Conservation (phyloP, 1,139 yeast genomes). For the Taphrina flavorubra region DNA sequence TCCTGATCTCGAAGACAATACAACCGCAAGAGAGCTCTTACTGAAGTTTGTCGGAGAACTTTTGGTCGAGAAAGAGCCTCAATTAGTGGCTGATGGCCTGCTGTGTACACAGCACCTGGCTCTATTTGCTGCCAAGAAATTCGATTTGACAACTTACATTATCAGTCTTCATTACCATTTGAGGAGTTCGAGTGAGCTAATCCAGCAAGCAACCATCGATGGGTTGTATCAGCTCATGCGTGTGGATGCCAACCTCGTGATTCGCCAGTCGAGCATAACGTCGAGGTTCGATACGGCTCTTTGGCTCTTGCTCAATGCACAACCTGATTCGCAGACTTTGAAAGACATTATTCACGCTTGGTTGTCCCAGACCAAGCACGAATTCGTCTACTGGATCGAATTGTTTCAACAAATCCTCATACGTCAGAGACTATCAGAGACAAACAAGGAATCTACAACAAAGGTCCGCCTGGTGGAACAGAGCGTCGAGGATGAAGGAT, state of each 20-base stretch:
- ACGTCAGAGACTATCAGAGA: constrained; percentile 48
- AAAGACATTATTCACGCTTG: constrained; percentile 40
- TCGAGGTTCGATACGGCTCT: constrained; percentile 49
- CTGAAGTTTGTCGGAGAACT: constrained; percentile 46
- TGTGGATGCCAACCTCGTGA: constrained; percentile 49
- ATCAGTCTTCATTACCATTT: constrained; percentile 48
- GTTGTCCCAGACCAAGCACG: constrained; percentile 36
- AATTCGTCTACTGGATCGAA: constrained; percentile 51
- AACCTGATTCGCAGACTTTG: constrained; percentile 46
- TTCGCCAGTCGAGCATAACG: constrained; percentile 36
- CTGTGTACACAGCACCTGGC: constrained; percentile 50
- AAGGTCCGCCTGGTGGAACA: constrained; percentile 54
- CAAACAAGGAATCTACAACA: constrained; percentile 43
- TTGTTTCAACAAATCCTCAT: constrained; percentile 52
- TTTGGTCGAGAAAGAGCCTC: constrained; percentile 47
- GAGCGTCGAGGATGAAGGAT: constrained; percentile 54
- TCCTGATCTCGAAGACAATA: constrained; percentile 56
- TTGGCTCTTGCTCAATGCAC: constrained; percentile 53
- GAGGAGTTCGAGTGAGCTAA: constrained; percentile 50
- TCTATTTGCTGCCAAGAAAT: constrained; percentile 50
- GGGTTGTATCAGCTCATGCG: constrained; percentile 53
- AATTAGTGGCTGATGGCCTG: constrained; percentile 51
- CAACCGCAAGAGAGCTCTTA: constrained; percentile 49
- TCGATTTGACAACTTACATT: constrained; percentile 49
- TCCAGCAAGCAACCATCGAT: constrained; percentile 52